These are phyloP conservation scores for Mycena capillaripes DNA, from an alignment of 768 basidiomycete genomes.

Conservation along the genomic window DNA sequence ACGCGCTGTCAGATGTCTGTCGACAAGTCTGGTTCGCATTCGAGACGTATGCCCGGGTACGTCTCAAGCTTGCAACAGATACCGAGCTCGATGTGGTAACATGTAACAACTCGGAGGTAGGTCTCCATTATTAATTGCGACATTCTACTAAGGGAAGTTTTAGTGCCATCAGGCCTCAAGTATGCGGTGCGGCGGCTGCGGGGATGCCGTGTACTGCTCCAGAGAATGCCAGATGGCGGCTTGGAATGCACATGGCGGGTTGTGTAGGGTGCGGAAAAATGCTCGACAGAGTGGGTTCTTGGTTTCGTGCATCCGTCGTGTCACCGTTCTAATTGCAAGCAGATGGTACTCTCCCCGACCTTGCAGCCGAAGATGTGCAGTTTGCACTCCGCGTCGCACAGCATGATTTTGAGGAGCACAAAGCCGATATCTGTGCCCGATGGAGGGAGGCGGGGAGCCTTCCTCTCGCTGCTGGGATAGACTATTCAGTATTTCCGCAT, in stretches of 20 bases:
- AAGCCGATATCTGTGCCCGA: slow-evolving; percentile 2
- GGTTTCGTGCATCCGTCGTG: neutral
- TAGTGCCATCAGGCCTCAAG: neutral
- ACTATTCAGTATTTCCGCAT: slow-evolving; percentile 22
- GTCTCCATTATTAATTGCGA: neutral
- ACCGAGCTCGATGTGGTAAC: neutral
- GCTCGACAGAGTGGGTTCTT: slow-evolving; percentile 4
- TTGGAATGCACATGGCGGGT: slow-evolving; percentile 1
- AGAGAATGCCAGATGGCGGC: slow-evolving; percentile 1
- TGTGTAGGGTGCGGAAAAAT: neutral
- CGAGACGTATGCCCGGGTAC: neutral
- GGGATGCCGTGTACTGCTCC: slow-evolving; percentile 19
- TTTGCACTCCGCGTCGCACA: slow-evolving; percentile 25
- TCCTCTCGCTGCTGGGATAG: slow-evolving; percentile 21
- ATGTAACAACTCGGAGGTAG: neutral
- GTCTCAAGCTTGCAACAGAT: neutral
- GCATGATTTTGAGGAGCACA: slow-evolving; percentile 25
- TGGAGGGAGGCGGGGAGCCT: slow-evolving; percentile 17
- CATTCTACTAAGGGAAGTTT: neutral
- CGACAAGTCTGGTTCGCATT: slow-evolving; percentile 8
- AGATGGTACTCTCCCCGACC: slow-evolving; percentile 9
- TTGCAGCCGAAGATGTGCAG: slow-evolving; percentile 8
- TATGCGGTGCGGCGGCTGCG: slow-evolving; percentile 21
- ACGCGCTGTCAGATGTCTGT: neutral
- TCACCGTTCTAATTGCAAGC: neutral